Conservation (phyloP, 2,329 filamentous ascomycete species). For the Phaeosphaeriaceae sp. region DNA sequence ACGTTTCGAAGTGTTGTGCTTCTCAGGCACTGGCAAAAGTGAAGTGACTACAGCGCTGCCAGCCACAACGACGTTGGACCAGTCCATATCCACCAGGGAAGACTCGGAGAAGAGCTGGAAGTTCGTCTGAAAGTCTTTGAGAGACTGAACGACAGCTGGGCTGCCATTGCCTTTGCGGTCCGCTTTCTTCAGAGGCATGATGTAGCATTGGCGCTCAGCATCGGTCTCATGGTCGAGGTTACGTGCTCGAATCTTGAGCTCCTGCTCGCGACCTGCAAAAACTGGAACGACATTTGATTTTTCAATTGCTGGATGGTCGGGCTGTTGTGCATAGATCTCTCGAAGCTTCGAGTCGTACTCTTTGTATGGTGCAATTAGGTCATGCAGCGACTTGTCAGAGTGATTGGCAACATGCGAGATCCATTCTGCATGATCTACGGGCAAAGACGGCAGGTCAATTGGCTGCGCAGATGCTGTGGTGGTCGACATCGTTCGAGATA, state of each 20-base stretch:
- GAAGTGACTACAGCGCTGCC: slow-evolving; percentile 84
- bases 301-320: slow-evolving; percentile 64
- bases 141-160: slow-evolving; percentile 70
- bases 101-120: slow-evolving; percentile 85
- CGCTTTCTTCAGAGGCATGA: slow-evolving; percentile 71
- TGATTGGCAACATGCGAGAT: slow-evolving; percentile 64
- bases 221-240: slow-evolving; percentile 65
- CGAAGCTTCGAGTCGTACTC: slow-evolving; percentile 72
- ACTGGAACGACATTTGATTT: slow-evolving; percentile 72
- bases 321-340: slow-evolving; percentile 73
- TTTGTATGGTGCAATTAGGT: slow-evolving; percentile 72
- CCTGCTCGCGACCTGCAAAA: slow-evolving; percentile 63
- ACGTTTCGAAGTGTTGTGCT: slow-evolving; percentile 50
- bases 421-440: slow-evolving; percentile 52
- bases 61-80: slow-evolving; percentile 82
- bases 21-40: slow-evolving; percentile 70
- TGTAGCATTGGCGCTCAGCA: slow-evolving; percentile 69
- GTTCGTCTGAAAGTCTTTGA: slow-evolving; percentile 78
- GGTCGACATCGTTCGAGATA: slow-evolving; percentile 26
- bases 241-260: slow-evolving; percentile 70
- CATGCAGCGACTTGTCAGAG: slow-evolving; percentile 60
- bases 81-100: slow-evolving; percentile 77
- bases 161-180: slow-evolving; percentile 70
- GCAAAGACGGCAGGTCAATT: slow-evolving; percentile 47
- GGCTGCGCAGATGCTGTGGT: not conserved